Evolutionary conservation across 805 yeast genomes (phyloP).

Genomic region (Kazachstania bromeliacearum): DNA sequence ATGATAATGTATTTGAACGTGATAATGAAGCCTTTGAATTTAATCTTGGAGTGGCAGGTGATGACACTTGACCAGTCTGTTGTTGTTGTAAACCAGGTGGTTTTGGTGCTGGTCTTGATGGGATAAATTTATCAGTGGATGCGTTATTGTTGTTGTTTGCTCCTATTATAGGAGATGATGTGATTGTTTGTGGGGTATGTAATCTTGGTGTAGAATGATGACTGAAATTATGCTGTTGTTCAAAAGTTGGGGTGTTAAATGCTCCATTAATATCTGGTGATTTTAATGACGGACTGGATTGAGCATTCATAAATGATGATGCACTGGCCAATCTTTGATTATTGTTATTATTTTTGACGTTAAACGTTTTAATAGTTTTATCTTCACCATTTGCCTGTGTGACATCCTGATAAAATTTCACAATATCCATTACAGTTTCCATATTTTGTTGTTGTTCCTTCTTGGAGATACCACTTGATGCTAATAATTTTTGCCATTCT

Average conservation of each 20-base stretch:
- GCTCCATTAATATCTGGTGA: neutral
- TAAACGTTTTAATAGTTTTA: conserved; percentile 33
- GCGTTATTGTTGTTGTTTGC: conserved; percentile 2
- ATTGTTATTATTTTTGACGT: neutral
- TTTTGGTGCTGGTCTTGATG: conserved; percentile 60
- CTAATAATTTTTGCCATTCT: conserved; percentile 79
- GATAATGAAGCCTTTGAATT: conserved; percentile 4
- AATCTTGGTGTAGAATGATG: conserved; percentile 2
- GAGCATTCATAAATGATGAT: neutral
- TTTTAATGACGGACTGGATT: neutral
- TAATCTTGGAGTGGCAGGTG: conserved; percentile 4
- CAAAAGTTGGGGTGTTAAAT: neutral
- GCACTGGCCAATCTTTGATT: conserved; percentile 2
- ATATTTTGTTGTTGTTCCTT: conserved; percentile 88
- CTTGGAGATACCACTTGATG: conserved; percentile 78
- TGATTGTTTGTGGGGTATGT: conserved; percentile 2
- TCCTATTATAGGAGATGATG: neutral
- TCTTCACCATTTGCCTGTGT: conserved; percentile 35
- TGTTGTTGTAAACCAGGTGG: conserved; percentile 35
- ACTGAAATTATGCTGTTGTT: neutral
- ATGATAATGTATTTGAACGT: conserved; percentile 16
- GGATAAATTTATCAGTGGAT: conserved; percentile 37
- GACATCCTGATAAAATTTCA: conserved; percentile 69
- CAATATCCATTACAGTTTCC: conserved; percentile 86
- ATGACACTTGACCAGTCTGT: conserved; percentile 7